Evolutionary conservation across 176 grass and related monocot species (phyloP), one percentile per base, ranked within the genome.

Genomic region (Echinochloa phyllopogon): DNA sequence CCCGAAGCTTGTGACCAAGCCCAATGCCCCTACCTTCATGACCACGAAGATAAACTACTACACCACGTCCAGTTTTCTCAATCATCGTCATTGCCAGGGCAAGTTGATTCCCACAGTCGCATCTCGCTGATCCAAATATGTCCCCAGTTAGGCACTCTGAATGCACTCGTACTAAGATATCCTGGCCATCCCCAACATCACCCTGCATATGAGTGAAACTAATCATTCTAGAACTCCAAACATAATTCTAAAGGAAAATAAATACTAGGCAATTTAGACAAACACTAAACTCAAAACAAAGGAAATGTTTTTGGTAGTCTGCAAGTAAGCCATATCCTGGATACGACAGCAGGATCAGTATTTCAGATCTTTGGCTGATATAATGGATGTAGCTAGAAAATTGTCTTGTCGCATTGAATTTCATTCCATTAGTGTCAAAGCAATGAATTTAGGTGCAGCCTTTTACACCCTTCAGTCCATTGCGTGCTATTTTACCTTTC

Each of bases 11-110:
- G 91, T 98, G 93, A 78, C 95, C 95, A 40, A 98, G 68, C 20
- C 95, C 95, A 17, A 95, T 98, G 62, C 89, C 95, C 72, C 95
- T 93, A 63, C 96, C 95, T 86, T 98, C 95, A 78, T 95, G 95
- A 13, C 95, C 95, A 55, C 95, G 93, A 82, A 95, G 91, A 85
- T 95, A 98, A 81, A 95, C 68, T 74, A 95, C 80, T 57, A 98
- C 89, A 82, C 95, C 95, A 50, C 95, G 87, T 49, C 95, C 93
- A 65, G 84, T 92, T 72, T 95, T 92, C 83, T 98, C 95, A 38
- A 98, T 90, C 89, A 91, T 93, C 47, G 90, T 90, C 95, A 98
- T 93, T 49, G 95, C 87, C 76, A 91, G 48, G 33, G 85, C 91
- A 8, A 95, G 85, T 84, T 98, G 93, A 72, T 86, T 81, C n/a